These are phyloP conservation scores for Podospora didyma DNA, from an alignment of 495 filamentous ascomycete species.

Conservation along the genomic window DNA sequence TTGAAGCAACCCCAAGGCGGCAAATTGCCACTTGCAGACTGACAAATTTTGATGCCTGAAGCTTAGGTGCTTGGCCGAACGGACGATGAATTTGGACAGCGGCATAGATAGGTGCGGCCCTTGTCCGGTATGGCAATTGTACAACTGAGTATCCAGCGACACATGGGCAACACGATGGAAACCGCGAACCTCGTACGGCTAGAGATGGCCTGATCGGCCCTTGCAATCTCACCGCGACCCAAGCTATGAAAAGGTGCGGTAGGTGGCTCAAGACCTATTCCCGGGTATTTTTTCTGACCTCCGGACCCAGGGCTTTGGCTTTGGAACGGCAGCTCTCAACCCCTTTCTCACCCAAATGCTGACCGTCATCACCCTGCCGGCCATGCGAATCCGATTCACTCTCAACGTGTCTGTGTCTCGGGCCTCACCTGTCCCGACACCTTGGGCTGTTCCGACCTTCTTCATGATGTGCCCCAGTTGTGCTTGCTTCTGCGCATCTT, in stretches of 20 bases:
- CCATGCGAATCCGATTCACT: not conserved
- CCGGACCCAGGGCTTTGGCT: not conserved
- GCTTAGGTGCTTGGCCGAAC: not conserved
- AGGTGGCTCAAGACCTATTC: not conserved
- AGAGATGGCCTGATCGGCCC: too few species aligned
- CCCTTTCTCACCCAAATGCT: not conserved
- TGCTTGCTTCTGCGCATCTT: too few species aligned
- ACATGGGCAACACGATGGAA: too few species aligned
- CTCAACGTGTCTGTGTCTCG: not conserved
- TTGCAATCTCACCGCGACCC: not conserved
- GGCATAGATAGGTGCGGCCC: not conserved
- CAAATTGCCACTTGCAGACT: not conserved
- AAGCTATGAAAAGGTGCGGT: not conserved
- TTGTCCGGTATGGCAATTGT: not conserved
- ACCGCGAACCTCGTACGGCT: too few species aligned
- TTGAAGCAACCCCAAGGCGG: not conserved
- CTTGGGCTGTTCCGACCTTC: not conserved
- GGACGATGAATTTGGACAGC: not conserved
- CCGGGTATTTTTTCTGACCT: not conserved
- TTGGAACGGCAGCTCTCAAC: not conserved
- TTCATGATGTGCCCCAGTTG: not conserved
- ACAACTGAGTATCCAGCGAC: too few species aligned
- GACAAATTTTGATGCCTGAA: not conserved
- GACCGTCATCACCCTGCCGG: not conserved
- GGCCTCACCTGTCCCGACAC: not conserved